Percentiles rank a stretch among this genome's conserved stretches.
These are phyloP conservation scores for Rubia yunnanensis DNA, from an alignment of 257 asterid species.

Conservation along the genomic window DNA sequence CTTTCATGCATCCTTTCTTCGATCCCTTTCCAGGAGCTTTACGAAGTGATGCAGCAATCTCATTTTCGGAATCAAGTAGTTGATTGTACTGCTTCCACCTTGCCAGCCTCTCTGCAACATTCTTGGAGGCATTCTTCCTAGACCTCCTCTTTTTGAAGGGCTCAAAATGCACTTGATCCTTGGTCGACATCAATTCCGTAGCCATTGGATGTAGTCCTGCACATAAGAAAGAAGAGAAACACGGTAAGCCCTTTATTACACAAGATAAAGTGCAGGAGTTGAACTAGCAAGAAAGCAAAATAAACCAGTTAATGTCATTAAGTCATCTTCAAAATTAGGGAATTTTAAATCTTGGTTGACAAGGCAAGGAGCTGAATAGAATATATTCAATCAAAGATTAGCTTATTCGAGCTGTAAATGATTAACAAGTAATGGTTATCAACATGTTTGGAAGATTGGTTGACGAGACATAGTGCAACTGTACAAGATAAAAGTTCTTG, in stretches of 20 bases:
- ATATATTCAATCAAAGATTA: not conserved
- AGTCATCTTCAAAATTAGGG: not conserved
- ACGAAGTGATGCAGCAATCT: constrained; percentile 10
- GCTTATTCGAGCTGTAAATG: not conserved
- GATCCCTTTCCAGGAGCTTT: constrained; percentile 36
- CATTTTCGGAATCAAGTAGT: constrained; percentile 11
- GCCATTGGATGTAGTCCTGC: constrained; percentile 17
- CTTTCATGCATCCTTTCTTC: constrained; percentile 38
- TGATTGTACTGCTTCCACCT: constrained; percentile 33
- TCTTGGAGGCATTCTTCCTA: constrained; percentile 14
- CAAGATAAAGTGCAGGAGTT: not conserved
- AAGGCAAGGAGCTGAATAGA: not conserved
- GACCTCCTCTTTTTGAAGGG: constrained; percentile 20
- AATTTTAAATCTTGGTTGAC: not conserved
- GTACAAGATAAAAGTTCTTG: too few species aligned
- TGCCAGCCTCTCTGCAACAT: constrained; percentile 23
- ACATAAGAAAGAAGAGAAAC: not conserved
- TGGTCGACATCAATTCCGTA: not conserved
- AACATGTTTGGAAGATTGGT: not conserved
- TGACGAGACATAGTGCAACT: too few species aligned
- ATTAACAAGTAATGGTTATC: not conserved
- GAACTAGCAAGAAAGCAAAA: not conserved
- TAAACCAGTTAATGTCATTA: not conserved
- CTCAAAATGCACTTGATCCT: constrained; percentile 12
- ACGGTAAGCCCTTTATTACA: not conserved